Conservation (phyloP, 2,329 filamentous ascomycete species). For the Cladosporium sp. region DNA sequence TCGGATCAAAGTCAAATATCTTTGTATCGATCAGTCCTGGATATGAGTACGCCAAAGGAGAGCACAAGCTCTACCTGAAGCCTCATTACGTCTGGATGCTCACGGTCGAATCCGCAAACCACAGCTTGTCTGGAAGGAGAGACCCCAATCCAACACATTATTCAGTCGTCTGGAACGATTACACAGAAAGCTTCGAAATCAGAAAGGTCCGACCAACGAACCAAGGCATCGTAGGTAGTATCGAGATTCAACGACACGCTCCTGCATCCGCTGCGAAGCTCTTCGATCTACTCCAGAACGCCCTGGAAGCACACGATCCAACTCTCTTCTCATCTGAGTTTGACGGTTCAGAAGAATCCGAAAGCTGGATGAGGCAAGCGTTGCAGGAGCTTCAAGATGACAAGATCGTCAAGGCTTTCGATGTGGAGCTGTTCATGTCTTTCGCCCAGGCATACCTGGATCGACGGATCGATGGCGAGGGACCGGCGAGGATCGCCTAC, state of each 20-base stretch:
- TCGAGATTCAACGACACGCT: slow-evolving; percentile 16
- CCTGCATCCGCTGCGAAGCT: slow-evolving; percentile 9
- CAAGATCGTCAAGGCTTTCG: slow-evolving; percentile 13
- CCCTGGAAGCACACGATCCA: slow-evolving; percentile 2
- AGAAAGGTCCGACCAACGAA: slow-evolving; percentile 5
- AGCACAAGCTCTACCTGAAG: slow-evolving; percentile 7
- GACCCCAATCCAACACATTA: slow-evolving; percentile 15
- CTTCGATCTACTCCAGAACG: slow-evolving; percentile 9
- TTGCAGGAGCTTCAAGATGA: slow-evolving; percentile 16
- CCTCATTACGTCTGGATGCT: slow-evolving; percentile 19
- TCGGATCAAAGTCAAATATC: slow-evolving; percentile 15
- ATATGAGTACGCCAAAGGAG: slow-evolving; percentile 9
- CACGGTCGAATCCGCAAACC: slow-evolving; percentile 18
- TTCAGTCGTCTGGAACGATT: slow-evolving; percentile 11
- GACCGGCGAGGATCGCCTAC: slow-evolving; percentile 14
- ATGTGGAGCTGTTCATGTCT: slow-evolving; percentile 18
- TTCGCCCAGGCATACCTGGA: slow-evolving; percentile 18
- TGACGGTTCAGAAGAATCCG: slow-evolving; percentile 3
- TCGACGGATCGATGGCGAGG: slow-evolving; percentile 13
- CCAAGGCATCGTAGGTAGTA: slow-evolving; percentile 17
- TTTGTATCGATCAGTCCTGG: slow-evolving; percentile 17
- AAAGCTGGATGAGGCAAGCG: slow-evolving; percentile 16
- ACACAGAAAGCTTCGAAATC: slow-evolving; percentile 6
- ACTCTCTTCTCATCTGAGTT: background rate
- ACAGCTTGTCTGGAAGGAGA: slow-evolving; percentile 10